phyloP scores from a whole-genome alignment of 2,329 filamentous ascomycete genomes.

The Endocalyx cinctus region DNA sequence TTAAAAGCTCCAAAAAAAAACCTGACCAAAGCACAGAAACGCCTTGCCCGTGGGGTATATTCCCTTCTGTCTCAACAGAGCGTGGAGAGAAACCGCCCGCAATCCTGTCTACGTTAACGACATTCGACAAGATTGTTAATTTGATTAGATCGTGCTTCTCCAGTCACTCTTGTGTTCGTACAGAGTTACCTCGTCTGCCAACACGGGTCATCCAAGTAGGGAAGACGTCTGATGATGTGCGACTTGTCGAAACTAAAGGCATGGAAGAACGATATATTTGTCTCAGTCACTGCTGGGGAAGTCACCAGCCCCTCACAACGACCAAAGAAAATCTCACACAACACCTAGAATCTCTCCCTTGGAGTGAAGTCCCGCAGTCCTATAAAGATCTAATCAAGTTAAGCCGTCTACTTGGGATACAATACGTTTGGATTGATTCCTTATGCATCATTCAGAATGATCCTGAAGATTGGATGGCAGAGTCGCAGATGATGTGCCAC shows the following conservation, averaged over 20 bases:
- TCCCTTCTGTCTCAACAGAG: too few species aligned
- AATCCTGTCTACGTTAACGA: too few species aligned
- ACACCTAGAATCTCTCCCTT: not conserved
- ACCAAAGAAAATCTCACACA: not conserved
- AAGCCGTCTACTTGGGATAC: not conserved
- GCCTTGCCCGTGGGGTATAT: too few species aligned
- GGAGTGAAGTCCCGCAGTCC: not conserved
- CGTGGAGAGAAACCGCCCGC: too few species aligned
- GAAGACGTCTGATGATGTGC: too few species aligned
- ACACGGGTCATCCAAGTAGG: too few species aligned
- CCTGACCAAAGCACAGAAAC: too few species aligned
- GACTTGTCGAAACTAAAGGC: not conserved
- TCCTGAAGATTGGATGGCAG: constrained; percentile 11
- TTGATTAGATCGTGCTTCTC: too few species aligned
- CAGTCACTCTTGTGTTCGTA: too few species aligned
- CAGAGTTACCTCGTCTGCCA: too few species aligned
- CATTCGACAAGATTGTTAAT: too few species aligned
- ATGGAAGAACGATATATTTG: not conserved
- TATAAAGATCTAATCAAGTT: not conserved
- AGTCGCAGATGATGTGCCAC: constrained; percentile 20
- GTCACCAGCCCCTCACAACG: not conserved
- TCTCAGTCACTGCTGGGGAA: not conserved
- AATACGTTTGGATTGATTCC: constrained; percentile 4
- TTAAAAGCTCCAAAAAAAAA: too few species aligned
- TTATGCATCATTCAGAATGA: constrained; percentile 9